Evolutionary conservation across 1,284 basidiomycete species (phyloP), one percentile per base, ranked within the genome.

Genomic region (Xanthoconium separans): DNA sequence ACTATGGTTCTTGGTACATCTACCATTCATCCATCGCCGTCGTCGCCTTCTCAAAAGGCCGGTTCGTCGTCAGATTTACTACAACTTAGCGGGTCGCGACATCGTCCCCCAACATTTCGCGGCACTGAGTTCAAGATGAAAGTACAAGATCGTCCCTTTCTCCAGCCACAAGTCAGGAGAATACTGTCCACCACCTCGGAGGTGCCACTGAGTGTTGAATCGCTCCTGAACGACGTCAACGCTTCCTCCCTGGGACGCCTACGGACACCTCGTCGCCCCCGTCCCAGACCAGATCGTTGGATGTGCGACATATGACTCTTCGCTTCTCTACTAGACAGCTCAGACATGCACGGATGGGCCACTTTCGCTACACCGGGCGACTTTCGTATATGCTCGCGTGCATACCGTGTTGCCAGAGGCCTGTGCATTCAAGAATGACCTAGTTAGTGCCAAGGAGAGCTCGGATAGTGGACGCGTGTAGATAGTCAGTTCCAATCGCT

Each of bases 151-250:
- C 18, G 18, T 18, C 18, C 18, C 1, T 18, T 18, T 18, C 18
- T 18, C 18, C 18, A 18, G 18, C 18, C 18, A 18, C 18, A 18
- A 18, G n/a, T n/a, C n/a, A n/a, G n/a, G n/a, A n/a, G n/a, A n/a
- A n/a, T 79, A 3, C 67, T 79, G 13, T 83, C 81, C 7, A 94
- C 95, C 59, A 96, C 97, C 76, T 72, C 81, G 10, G 91, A 96
- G 72, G 84, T 90, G 0, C 87, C 91, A 4, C 75, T 97, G 61
- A 93, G 87, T 66, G 93, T 97, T 68, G 95, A 97, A 73, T 93
- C 89, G 56, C 86, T 97, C 78, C 87, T 95, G 89, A 91, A 89
- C 75, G 94, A 97, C 71, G 75, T 97, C 58, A 95, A 98, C 75
- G 92, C 97, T 63, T 84, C 91, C 41, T 95, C 96, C 89, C 29